phyloP scores from a whole-genome alignment of 2,329 filamentous ascomycete species.

The Pseudocercospora ulei region DNA sequence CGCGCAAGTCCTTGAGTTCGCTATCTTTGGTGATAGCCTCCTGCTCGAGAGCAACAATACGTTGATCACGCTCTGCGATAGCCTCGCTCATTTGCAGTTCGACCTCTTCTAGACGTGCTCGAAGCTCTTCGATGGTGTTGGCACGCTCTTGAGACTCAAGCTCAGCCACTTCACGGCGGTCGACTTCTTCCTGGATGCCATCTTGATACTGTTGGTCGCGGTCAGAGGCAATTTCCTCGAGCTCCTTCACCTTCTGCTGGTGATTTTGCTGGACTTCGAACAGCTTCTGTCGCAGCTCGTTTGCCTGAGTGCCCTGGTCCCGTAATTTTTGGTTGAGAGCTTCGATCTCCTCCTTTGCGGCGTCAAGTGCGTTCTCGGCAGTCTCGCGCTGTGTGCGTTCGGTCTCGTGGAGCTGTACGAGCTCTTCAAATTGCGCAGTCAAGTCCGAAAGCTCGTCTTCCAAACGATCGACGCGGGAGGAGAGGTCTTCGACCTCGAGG shows the following conservation, averaged over 20 bases:
- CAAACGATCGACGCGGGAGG: constrained; percentile 32
- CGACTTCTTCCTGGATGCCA: constrained; percentile 36
- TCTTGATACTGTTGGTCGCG: constrained; percentile 36
- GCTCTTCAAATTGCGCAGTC: constrained; percentile 33
- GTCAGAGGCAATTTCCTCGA: constrained; percentile 35
- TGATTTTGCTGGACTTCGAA: constrained; percentile 41
- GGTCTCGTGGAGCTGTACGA: constrained; percentile 35
- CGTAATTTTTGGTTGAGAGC: constrained; percentile 37
- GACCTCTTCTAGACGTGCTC: constrained; percentile 33
- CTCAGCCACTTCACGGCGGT: constrained; percentile 36
- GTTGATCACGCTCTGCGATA: constrained; percentile 29
- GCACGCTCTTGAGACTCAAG: constrained; percentile 32
- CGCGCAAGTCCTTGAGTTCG: constrained; percentile 27
- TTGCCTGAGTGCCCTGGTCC: constrained; percentile 40
- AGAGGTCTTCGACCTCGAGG: constrained; percentile 35
- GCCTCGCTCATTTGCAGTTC: constrained; percentile 27
- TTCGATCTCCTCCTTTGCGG: constrained; percentile 37
- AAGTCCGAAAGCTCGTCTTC: constrained; percentile 31
- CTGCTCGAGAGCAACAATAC: constrained; percentile 27
- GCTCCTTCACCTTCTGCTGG: constrained; percentile 34
- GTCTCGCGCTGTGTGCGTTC: constrained; percentile 40
- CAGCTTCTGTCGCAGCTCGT: constrained; percentile 42
- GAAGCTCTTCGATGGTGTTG: constrained; percentile 33
- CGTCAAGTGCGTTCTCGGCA: constrained; percentile 39
- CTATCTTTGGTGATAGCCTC: constrained; percentile 23